Percentiles rank a stretch among this genome's conserved stretches.
phyloP scores from a whole-genome alignment of 2,329 filamentous ascomycete species.

The Claviceps pusilla region DNA sequence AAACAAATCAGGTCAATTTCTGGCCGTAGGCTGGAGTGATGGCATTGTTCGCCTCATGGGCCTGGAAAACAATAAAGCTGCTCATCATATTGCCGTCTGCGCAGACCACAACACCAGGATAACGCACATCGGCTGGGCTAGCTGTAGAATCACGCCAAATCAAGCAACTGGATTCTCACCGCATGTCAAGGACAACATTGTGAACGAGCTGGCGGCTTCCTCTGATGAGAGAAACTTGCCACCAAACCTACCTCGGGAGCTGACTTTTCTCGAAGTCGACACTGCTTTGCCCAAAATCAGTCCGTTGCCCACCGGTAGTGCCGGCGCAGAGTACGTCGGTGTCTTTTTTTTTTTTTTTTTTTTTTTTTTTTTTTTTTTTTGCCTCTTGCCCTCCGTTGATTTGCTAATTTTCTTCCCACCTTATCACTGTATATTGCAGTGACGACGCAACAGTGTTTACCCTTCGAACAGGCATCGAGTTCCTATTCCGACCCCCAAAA shows the following conservation, averaged over 20 bases:
- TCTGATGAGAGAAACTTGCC: slow-evolving; percentile 8
- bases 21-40: slow-evolving; percentile 76
- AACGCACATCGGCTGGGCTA: slow-evolving; percentile 39
- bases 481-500: slow-evolving; percentile 48
- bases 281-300: slow-evolving; percentile 62
- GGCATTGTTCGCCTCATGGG: slow-evolving; percentile 63
- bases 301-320: slow-evolving; percentile 45
- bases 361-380: neutral
- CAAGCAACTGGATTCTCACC: slow-evolving; percentile 9
- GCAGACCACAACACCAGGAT: slow-evolving; percentile 28
- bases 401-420: neutral
- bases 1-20: slow-evolving; percentile 43
- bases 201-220: slow-evolving; percentile 2
- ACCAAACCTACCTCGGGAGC: slow-evolving; percentile 52
- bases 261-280: slow-evolving; percentile 63
- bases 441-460: slow-evolving; percentile 52
- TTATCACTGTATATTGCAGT: slow-evolving; percentile 4
- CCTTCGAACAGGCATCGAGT: slow-evolving; percentile 52
- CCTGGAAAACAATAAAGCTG: slow-evolving; percentile 65
- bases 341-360: too few species aligned
- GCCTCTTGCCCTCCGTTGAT: neutral
- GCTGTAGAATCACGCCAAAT: slow-evolving; percentile 23
- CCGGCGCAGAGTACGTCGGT: slow-evolving; percentile 43
- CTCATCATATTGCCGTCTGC: slow-evolving; percentile 52
- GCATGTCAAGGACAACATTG: slow-evolving; percentile 7